Conservation (phyloP, 257 asterid species). For the Solanum okadae region DNA sequence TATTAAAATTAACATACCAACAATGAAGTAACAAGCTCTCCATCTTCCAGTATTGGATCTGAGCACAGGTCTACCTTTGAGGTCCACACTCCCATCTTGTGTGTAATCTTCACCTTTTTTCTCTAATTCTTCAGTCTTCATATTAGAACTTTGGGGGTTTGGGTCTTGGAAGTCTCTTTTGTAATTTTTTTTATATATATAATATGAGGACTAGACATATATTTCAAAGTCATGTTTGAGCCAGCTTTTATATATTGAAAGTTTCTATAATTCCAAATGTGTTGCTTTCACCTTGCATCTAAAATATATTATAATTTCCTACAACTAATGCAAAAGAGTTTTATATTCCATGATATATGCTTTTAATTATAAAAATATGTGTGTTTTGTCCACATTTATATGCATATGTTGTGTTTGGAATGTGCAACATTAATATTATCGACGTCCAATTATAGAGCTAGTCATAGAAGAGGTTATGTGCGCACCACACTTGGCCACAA, state of each 20-base stretch:
- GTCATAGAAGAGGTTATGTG: not conserved
- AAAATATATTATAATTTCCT: not conserved
- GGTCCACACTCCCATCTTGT: slow-evolving; percentile 58
- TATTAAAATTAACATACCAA: slow-evolving; percentile 24
- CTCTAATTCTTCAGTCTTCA: not conserved
- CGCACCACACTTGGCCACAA: not conserved
- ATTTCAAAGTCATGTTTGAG: not conserved
- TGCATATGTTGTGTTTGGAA: not conserved
- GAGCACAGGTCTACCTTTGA: slow-evolving; percentile 49
- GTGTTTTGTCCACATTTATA: not conserved
- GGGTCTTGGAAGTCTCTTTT: not conserved
- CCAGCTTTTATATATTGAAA: not conserved
- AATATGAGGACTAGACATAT: not conserved
- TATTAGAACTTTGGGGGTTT: not conserved
- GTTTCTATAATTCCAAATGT: not conserved
- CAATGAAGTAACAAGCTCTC: slow-evolving; percentile 69
- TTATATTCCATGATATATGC: not conserved
- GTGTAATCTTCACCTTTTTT: slow-evolving; percentile 35
- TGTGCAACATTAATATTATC: not conserved
- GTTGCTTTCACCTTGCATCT: not conserved
- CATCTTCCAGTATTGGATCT: slow-evolving; percentile 60
- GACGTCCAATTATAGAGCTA: not conserved
- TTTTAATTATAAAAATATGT: not conserved
- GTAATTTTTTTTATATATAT: not conserved
- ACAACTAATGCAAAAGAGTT: not conserved